Base-by-base conservation (phyloP, 768 basidiomycete species). In the Amyloporia xantha region DNA sequence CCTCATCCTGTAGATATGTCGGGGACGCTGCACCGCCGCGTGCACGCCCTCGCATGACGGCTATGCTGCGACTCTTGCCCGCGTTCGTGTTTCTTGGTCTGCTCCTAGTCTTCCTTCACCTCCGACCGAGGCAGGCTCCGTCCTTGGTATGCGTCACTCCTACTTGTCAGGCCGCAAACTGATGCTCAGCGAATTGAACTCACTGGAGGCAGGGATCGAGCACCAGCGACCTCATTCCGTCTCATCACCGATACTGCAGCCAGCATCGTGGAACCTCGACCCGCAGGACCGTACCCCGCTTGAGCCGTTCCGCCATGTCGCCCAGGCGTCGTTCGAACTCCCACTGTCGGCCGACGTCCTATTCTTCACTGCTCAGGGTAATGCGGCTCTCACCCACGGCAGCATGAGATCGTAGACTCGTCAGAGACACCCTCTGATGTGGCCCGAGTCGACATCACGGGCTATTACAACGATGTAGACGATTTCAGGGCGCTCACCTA, bases 401-500 rank as follows among this genome's bases (percentile, higher is more conserved):
- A 19, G 24, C 5, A 46, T 26, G 51, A 55, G 19, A 43, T 59
- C 7, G 17, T 37, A 1, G 51, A 57, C 43, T 17, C 19, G 17
- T n/a, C n/a, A n/a, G 43, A 50, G 23, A 26, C n/a, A 1, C 43
- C 38, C 12, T 35, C 44, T 21, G 54, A 62, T 20, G 49, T 45
- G 24, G 33, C 59, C 45, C 40, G 54, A 19, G 57, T 62, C 9
- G 51, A 63, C 21, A 39, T 65, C 35, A 37, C 41, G 2, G 58
- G 53, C 23, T 21, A 41, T 27, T 62, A 62, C 51, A 46, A 38
- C 23, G 17, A 21, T 35, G 28, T 41, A 17, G 44, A 50, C 2
- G 51, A 42, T 10, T 43, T 54, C 13, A 24, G 25, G 10, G 49
- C 52, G 4, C 48, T 46, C 19, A 54, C 61, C 4, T 41, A 46